Percentiles rank a stretch among this genome's conserved stretches.
These are phyloP conservation scores for Aquilaria yunnanensis DNA, from an alignment of 345 rosid species.

Conservation along the genomic window DNA sequence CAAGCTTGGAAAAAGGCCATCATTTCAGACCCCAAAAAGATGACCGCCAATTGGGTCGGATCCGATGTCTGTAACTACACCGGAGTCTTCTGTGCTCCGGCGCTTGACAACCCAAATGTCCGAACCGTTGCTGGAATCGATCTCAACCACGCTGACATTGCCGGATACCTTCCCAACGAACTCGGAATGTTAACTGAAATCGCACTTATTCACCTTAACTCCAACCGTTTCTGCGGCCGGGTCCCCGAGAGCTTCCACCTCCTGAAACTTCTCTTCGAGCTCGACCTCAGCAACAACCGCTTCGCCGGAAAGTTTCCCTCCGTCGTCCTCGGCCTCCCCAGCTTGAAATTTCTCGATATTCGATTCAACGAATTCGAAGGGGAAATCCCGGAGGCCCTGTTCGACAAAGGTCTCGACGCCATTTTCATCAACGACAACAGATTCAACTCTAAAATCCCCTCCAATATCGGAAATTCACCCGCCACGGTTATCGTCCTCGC, in stretches of 20 bases:
- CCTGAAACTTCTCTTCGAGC: constrained; percentile 42
- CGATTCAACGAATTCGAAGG: constrained; percentile 67
- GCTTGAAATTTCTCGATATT: constrained; percentile 49
- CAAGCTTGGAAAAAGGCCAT: constrained; percentile 57
- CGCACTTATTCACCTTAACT: constrained; percentile 64
- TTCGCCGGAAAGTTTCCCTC: constrained; percentile 49
- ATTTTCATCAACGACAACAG: constrained; percentile 58
- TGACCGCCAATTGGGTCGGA: constrained; percentile 55
- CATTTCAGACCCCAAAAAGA: constrained; percentile 50
- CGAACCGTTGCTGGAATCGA: constrained; percentile 60
- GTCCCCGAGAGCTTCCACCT: constrained; percentile 43
- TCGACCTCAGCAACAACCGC: constrained; percentile 66
- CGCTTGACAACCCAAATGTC: constrained; percentile 36
- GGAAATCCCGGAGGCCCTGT: constrained; percentile 39
- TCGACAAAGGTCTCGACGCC: constrained; percentile 56
- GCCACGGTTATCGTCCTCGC: constrained; percentile 56
- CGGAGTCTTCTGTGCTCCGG: constrained; percentile 54
- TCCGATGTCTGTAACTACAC: constrained; percentile 49
- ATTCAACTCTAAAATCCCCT: constrained; percentile 44
- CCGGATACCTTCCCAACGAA: constrained; percentile 54
- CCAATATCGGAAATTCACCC: constrained; percentile 39
- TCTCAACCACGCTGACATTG: constrained; percentile 60
- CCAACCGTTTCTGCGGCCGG: constrained; percentile 66
- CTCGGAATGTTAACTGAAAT: constrained; percentile 50
- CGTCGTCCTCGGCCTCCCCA: constrained; percentile 31